These are phyloP conservation scores for Sphaerosporella brunnea DNA, from an alignment of 495 filamentous ascomycete species.

Conservation along the genomic window DNA sequence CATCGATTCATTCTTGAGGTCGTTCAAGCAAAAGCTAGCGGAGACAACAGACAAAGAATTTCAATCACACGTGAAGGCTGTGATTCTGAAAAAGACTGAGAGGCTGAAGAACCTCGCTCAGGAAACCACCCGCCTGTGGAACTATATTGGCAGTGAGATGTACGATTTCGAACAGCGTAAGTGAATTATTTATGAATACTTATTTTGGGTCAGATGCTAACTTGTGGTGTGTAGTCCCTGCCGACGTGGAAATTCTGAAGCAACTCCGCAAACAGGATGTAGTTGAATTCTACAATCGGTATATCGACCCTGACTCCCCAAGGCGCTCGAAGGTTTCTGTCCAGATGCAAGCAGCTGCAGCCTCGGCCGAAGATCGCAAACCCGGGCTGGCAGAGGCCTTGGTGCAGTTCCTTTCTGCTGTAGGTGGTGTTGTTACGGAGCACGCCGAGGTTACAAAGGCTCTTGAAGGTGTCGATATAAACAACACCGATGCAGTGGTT, in stretches of 20 bases:
- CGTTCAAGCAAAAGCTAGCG: conserved; percentile 44
- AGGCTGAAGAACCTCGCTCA: conserved; percentile 82
- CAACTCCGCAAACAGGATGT: conserved; percentile 61
- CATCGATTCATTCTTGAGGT: conserved; percentile 64
- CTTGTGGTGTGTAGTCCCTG: no score
- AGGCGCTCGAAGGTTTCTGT: conserved; percentile 63
- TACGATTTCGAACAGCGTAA: conserved; percentile 74
- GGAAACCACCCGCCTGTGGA: conserved; percentile 70
- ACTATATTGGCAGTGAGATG: conserved; percentile 64
- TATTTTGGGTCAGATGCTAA: no score
- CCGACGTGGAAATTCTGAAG: conserved; percentile 58
- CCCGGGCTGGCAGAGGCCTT: conserved; percentile 35
- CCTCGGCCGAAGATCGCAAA: conserved; percentile 36
- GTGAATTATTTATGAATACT: no score
- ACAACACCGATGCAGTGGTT: conserved; percentile 27
- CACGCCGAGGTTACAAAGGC: conserved; percentile 29
- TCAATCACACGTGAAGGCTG: conserved; percentile 72
- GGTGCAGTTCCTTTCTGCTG: conserved; percentile 33
- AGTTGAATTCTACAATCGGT: conserved; percentile 58
- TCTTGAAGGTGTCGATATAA: conserved; percentile 34
- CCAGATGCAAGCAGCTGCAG: conserved; percentile 48
- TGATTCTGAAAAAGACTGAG: conserved; percentile 76
- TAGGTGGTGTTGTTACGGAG: conserved; percentile 34
- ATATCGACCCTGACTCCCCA: conserved; percentile 55
- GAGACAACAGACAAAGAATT: conserved; percentile 75